Base-by-base conservation (phyloP, 2,329 filamentous ascomycete genomes). In the Clonostachys byssicola region DNA sequence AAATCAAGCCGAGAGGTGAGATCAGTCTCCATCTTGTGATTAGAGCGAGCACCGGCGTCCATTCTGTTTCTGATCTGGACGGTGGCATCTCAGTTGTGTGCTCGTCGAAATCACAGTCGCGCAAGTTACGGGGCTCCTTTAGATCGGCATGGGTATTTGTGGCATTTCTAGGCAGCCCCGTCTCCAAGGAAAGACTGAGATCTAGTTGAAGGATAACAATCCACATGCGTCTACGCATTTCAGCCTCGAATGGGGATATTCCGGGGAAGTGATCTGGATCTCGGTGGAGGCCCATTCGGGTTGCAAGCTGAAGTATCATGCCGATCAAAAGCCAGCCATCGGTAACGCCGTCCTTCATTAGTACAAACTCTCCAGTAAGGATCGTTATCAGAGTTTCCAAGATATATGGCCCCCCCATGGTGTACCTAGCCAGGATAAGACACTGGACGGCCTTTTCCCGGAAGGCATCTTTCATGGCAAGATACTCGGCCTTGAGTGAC, bases 161-260 rank as follows among this genome's bases (percentile, higher is more conserved):
- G 3, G 85, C 71, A 78, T 85, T 84, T 56, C 73, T 73, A 9
- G 83, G 83, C 46, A 88, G 65, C 2, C 83, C 83, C 43, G 85
- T 72, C 57, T 86, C 80, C 56, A 84, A 84, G 5, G 80, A 77
- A 17, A 82, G 78, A 9, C 85, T 60, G 6, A 83, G 62, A 57
- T 87, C 84, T 34, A 84, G 69, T 56, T 83, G 78, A 17, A 67
- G 58, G 7, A 71, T 67, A 34, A 76, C 60, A 49, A 72, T 68
- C 77, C 75, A 80, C 45, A 74, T 55, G 10, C 73, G 66, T 34
- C 72, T 63, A 10, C 73, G 66, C 68, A 77, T 76, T 60, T 80
- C 75, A 7, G 71, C 71, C 36, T 74, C 64, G 49, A 74, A 78
- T 1, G 68, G 58, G 3, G 73, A 68, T 34, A 81, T 70, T 40